Base-by-base conservation (phyloP, 2,329 filamentous ascomycete species). In the Blastomyces gilchristii region DNA sequence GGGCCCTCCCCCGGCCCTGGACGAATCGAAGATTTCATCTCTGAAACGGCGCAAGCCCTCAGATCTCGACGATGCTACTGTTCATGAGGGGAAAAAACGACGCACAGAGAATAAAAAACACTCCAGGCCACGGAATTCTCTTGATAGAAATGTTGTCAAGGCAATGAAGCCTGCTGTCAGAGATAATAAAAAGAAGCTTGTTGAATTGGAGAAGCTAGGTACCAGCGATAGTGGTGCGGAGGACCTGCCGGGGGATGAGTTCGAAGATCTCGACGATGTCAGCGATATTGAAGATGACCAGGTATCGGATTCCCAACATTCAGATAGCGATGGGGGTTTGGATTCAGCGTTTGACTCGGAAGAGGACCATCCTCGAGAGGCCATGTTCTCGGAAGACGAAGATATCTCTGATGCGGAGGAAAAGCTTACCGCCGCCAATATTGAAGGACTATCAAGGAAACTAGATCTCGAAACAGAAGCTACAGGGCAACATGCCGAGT, bases 311-410 rank as follows among this genome's bases (percentile, higher is more conserved):
- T 73, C 77, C 25, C 77, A 77, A 49, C 75, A 78, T 63, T 76
- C 75, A 39, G 84, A 84, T 66, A 79, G 80, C 68, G 57, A 49
- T 25, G 41, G 43, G 3, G 57, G 25, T 47, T 59, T 49, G n/a
- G 87, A 87, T 64, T 80, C 79, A 0, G 83, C 87, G 58, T 83
- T 85, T 69, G 89, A 93, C 72, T 93, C 89, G 14, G 89, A 92
- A 67, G 82, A 85, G 53, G 84, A 85, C 39, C 78, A 78, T 61
- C 76, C 75, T 72, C 81, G 76, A 73, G 82, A 82, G 70, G 85
- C 87, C 67, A 90, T 96, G 81, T 99, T 96, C 81, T 97, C 94
- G 0, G 94, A 97, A 67, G 93, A 97, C 71, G 91, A 95, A 69
- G 90, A 93, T 67, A 87, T 91, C 60, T 92, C 89, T 0, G 91